A percentile compares a stretch with the other conserved stretches of the same genome.
Conservation (phyloP, 805 yeast species). For the Metschnikowia colocasiae region DNA sequence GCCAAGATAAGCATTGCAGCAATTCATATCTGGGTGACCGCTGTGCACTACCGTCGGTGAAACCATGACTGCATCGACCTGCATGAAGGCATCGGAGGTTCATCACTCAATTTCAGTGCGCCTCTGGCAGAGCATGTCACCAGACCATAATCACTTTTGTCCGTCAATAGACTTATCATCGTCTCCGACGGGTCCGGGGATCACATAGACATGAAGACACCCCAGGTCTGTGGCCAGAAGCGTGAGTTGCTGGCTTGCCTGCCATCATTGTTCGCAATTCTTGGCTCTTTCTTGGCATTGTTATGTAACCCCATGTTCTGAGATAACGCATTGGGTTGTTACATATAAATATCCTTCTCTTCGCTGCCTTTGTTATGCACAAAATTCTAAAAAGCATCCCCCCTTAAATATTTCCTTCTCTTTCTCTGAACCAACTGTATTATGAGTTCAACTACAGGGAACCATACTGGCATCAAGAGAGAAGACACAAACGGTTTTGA, state of each 20-base stretch:
- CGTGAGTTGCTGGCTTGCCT: background rate
- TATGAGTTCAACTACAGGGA: conserved; percentile 1
- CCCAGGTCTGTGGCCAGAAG: background rate
- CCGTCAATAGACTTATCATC: too few species aligned
- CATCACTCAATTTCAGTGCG: background rate
- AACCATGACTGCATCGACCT: background rate
- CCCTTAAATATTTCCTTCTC: background rate
- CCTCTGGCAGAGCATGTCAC: background rate
- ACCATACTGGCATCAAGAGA: background rate
- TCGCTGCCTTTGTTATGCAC: background rate
- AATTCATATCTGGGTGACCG: background rate
- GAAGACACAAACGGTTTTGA: conserved; percentile 7
- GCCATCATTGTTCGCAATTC: background rate
- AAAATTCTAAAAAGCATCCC: background rate
- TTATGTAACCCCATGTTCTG: background rate
- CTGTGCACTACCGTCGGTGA: background rate
- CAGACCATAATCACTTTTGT: background rate
- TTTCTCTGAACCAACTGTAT: background rate
- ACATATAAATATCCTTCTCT: background rate
- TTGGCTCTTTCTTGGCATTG: conserved; percentile 6
- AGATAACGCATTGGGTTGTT: background rate
- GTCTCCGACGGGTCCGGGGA: background rate
- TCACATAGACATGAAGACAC: background rate
- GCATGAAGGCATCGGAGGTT: background rate
- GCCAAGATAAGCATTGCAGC: conserved; percentile 6